These are phyloP conservation scores for Boletus reticuloceps DNA, from an alignment of 768 basidiomycete genomes.

Conservation along the genomic window DNA sequence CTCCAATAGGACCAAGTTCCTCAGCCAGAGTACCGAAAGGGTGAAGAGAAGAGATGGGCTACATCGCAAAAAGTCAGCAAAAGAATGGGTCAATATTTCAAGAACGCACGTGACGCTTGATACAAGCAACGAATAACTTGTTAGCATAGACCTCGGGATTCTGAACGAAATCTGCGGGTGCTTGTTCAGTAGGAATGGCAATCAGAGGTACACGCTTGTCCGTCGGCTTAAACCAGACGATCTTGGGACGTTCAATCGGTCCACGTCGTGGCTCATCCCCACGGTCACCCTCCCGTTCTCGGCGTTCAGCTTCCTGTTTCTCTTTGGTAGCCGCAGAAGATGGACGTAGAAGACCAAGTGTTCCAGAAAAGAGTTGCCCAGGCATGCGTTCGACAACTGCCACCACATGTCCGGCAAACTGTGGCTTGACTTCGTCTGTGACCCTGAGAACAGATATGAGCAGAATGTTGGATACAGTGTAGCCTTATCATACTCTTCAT, in stretches of 20 bases:
- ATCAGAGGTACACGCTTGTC: slow-evolving; percentile 99
- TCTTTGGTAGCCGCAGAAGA: slow-evolving; percentile 98
- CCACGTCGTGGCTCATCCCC: slow-evolving; percentile 78
- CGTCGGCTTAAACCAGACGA: slow-evolving; percentile 99
- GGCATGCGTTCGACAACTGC: slow-evolving; percentile 99
- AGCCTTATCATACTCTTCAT: slow-evolving; percentile 73
- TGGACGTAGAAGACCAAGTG: slow-evolving; percentile 90
- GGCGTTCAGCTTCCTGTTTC: slow-evolving; percentile 96
- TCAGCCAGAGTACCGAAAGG: slow-evolving; percentile 98
- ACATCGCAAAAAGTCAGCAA: slow-evolving; percentile 20
- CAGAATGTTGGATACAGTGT: background rate
- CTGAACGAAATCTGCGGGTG: slow-evolving; percentile 93
- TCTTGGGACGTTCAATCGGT: slow-evolving; percentile 90
- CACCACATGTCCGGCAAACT: slow-evolving; percentile 98
- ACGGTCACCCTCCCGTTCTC: slow-evolving; percentile 93
- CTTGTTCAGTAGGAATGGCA: slow-evolving; percentile 98
- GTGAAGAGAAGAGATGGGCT: slow-evolving; percentile 95
- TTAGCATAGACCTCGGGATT: slow-evolving; percentile 89
- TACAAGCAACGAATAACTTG: slow-evolving; percentile 94
- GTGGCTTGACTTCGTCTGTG: slow-evolving; percentile 96
- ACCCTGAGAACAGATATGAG: slow-evolving; percentile 52
- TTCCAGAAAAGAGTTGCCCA: slow-evolving; percentile 97
- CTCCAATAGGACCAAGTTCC: slow-evolving; percentile 97
- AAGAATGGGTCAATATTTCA: slow-evolving; percentile 4
- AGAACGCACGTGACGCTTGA: slow-evolving; percentile 88